Evolutionary conservation across 768 basidiomycete species (phyloP), one percentile per base, ranked within the genome.

Genomic region (Cubamyces lactineus): DNA sequence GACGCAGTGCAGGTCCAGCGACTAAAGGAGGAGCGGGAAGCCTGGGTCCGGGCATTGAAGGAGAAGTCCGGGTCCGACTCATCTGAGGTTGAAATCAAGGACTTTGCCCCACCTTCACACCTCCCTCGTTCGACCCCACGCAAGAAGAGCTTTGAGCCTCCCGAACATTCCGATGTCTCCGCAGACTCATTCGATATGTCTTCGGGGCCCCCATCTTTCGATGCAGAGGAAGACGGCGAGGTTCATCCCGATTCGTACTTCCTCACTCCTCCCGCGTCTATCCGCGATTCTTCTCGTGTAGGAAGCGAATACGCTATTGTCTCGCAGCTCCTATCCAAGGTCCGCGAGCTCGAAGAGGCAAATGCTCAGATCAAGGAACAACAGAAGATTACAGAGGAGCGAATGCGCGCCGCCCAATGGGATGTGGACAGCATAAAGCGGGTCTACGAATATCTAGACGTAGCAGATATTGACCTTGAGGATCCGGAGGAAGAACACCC

Each of bases 291-390:
- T 30, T 63, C 0, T n/a, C n/a, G n/a, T n/a, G n/a, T n/a, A n/a
- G 61, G 23, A 2, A 52, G 59, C 1, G 73, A 84, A 79, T 65
- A 76, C 73, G 65, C 78, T 3, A 67, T 94, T 53, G 82, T 93
- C n/a, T 78, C 84, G 11, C 87, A 91, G 70, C 82, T 94, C 8
- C 74, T 92, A 43, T 70, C 76, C 15, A 94, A 94, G 75, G 88
- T 94, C 53, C 79, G 81, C 49, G 91, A 94, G 70, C 79, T 94
- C 1, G 90, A 94, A 68, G 81, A 86, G 41, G 83, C 89, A 2
- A 94, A 94, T 65, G 64, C 76, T 6, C 82, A 83, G 57, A 91
- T 94, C 43, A 76, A 84, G 21, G 76, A 80, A 57, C 85, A 89
- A 63, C 91, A 93, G 70, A 73, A 72, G 1, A 81, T 83, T 66